Base-by-base conservation (phyloP, 2,329 filamentous ascomycete genomes). In the Cadophora sp. region DNA sequence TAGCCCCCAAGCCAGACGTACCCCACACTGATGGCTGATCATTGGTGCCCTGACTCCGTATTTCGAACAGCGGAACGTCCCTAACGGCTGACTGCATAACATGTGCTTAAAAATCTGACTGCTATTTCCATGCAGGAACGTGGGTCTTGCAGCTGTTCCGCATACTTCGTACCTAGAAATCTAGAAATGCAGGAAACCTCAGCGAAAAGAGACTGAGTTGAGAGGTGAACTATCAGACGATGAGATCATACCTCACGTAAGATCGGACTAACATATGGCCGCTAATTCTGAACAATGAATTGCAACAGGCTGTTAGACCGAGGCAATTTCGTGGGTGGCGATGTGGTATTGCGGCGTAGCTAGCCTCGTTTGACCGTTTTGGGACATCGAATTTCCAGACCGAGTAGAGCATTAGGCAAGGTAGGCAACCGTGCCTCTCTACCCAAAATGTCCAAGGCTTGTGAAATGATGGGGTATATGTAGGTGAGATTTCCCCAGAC, bases 311-410 rank as follows among this genome's bases (percentile, higher is more conserved):
- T 30, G 27, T 30, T 30, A 30, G 27, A 30, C 27, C 4, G 27
- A 30, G 27, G 1, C 4, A 30, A 30, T 30, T 30, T 30, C 27
- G 41, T 20, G 18, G 18, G 33, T 56, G n/a, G n/a, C n/a, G 18
- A 56, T 8, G 51, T 20, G n/a, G 20, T 22, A 58, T n/a, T 43
- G 33, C 55, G 33, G 55, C 55, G 55, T 58, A 58, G 33, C 55
- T 43, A 58, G 55, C 55, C 24, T 58, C 13, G 55, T 58, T 43
- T 24, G 36, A 4, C 6, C n/a, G 1, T 20, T 20, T 39, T 39
- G 36, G 36, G 43, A 8, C 8, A 20, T 20, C 9, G 20, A 9
- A 5, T 11, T 13, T n/a, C 20, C 45, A 48, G n/a, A 22, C 45
- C 45, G 45, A 48, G 45, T 24, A 39, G 5, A 39, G 8, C 11